Percentiles rank a stretch among this genome's conserved stretches.
These are phyloP conservation scores for Diaporthe eres DNA, from an alignment of 2,329 filamentous ascomycete genomes.

Conservation along the genomic window DNA sequence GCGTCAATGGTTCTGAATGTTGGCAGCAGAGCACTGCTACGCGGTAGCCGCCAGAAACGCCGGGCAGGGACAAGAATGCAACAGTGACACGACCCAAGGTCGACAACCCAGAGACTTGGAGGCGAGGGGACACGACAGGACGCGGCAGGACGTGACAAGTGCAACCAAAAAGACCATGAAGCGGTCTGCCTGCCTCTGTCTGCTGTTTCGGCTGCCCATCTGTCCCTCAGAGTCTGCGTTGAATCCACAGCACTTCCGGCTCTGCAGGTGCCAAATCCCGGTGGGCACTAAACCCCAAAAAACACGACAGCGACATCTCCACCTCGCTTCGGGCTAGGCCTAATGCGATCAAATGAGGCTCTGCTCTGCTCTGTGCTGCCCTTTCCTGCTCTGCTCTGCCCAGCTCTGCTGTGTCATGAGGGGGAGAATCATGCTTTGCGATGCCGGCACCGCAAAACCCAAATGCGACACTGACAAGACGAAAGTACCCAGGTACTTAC, in stretches of 20 bases:
- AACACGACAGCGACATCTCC: constrained; percentile 27
- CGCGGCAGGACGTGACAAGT: neutral
- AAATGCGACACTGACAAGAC: neutral
- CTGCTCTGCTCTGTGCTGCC: constrained; percentile 5
- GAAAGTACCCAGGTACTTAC: neutral
- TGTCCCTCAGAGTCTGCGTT: constrained; percentile 1
- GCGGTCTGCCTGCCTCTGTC: constrained; percentile 13
- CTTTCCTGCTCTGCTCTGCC: neutral
- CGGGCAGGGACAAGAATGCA: neutral
- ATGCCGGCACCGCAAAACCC: neutral
- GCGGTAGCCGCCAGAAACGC: constrained; percentile 29
- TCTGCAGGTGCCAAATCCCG: constrained; percentile 31
- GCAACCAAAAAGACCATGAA: neutral
- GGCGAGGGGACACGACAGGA: constrained; percentile 21
- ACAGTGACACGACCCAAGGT: constrained; percentile 22
- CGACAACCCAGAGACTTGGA: constrained; percentile 8
- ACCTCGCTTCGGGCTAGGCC: neutral
- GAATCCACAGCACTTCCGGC: constrained; percentile 33
- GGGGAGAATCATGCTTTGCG: constrained; percentile 2
- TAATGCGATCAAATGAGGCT: constrained; percentile 16
- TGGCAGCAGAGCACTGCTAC: constrained; percentile 4
- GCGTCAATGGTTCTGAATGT: constrained; percentile 10
- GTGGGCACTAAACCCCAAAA: constrained; percentile 16
- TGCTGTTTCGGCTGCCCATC: neutral
- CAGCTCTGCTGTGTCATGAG: neutral